Evolutionary conservation across 306 rosid genomes (phyloP).

Genomic region (Sicyos edulis): DNA sequence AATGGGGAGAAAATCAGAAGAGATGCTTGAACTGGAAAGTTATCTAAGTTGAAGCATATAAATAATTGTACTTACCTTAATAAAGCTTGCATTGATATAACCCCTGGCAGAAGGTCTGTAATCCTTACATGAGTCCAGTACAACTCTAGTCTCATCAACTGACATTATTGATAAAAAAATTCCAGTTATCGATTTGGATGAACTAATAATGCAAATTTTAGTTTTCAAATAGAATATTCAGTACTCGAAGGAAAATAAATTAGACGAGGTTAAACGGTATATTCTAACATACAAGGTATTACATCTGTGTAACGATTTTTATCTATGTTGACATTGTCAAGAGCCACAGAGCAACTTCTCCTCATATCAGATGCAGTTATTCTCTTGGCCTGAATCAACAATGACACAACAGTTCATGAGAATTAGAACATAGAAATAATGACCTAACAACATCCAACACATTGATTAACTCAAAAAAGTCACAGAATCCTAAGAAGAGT

Average conservation of each 20-base stretch:
- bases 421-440: background rate
- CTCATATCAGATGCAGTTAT: conserved; percentile 53
- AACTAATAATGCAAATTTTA: background rate
- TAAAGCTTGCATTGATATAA: conserved; percentile 83
- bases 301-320: conserved; percentile 77
- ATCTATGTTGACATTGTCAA: conserved; percentile 50
- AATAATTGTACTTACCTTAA: conserved; percentile 38
- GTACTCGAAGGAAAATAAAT: background rate
- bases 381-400: conserved; percentile 48
- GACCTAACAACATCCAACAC: background rate
- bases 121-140: conserved; percentile 61
- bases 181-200: background rate
- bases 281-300: conserved; percentile 53
- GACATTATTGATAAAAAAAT: conserved; percentile 24
- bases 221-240: background rate
- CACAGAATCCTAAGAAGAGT: background rate
- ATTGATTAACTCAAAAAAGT: background rate
- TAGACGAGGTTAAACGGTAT: background rate
- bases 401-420: conserved; percentile 3
- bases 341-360: conserved; percentile 56
- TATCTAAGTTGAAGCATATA: conserved; percentile 5
- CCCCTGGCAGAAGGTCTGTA: conserved; percentile 78
- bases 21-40: background rate
- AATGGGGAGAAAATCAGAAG: background rate
- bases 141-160: conserved; percentile 72